phyloP scores from a whole-genome alignment of 768 basidiomycete species.

The Leccinum olivaceopallidum region DNA sequence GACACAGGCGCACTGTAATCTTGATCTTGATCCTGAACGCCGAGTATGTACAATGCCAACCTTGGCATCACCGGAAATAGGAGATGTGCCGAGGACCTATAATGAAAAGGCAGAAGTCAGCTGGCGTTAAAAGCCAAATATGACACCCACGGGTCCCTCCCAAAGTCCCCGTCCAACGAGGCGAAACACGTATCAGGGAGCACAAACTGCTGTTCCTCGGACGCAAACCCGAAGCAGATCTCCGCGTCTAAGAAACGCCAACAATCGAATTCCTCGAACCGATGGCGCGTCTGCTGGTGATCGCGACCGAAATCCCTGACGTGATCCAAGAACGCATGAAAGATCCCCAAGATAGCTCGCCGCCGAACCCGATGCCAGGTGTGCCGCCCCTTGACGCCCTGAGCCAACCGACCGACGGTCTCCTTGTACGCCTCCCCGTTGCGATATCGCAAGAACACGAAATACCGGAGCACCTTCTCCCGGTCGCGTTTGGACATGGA shows the following conservation, averaged over 20 bases:
- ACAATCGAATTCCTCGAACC: slow-evolving; percentile 38
- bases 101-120: slow-evolving; percentile 1
- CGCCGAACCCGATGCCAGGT: slow-evolving; percentile 32
- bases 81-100: slow-evolving; percentile 47
- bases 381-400: slow-evolving; percentile 19
- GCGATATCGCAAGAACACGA: slow-evolving; percentile 58
- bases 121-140: neutral
- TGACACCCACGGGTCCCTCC: slow-evolving; percentile 28
- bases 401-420: slow-evolving; percentile 34
- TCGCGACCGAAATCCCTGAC: neutral
- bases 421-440: slow-evolving; percentile 50
- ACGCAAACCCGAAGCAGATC: slow-evolving; percentile 53
- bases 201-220: slow-evolving; percentile 57
- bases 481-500: slow-evolving; percentile 27
- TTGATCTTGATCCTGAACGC: slow-evolving; percentile 26
- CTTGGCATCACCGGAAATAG: slow-evolving; percentile 59
- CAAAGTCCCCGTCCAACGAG: slow-evolving; percentile 50
- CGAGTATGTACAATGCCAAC: slow-evolving; percentile 54
- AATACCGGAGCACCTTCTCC: slow-evolving; percentile 48
- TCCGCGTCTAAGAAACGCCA: slow-evolving; percentile 52
- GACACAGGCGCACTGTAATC: slow-evolving; percentile 9
- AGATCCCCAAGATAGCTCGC: slow-evolving; percentile 26
- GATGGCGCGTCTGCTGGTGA: neutral
- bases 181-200: slow-evolving; percentile 55
- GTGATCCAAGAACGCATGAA: slow-evolving; percentile 30